Conservation (phyloP, 805 yeast species). For the Priceomyces melissophilus region DNA sequence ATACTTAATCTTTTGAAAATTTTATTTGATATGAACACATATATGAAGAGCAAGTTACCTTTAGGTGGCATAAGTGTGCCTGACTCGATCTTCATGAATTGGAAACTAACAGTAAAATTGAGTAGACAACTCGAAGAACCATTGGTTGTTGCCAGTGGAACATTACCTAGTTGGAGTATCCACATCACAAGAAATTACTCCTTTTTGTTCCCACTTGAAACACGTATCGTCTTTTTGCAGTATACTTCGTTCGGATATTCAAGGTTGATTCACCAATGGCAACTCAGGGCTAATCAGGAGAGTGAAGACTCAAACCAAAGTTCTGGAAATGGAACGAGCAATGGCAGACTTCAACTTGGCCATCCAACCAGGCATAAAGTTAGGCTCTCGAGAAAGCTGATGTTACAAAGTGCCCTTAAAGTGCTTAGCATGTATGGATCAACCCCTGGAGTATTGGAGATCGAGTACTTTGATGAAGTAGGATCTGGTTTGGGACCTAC, state of each 20-base stretch:
- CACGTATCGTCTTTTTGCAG: conserved; percentile 73
- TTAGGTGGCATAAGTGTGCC: conserved; percentile 17
- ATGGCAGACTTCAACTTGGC: conserved; percentile 53
- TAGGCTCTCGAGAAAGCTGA: conserved; percentile 63
- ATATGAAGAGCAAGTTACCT: conserved; percentile 15
- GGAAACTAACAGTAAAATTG: conserved; percentile 81
- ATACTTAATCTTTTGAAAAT: conserved; percentile 49
- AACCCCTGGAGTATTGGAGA: conserved; percentile 77
- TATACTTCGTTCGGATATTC: conserved; percentile 91
- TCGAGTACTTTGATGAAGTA: conserved; percentile 84
- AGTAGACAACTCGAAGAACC: conserved; percentile 89
- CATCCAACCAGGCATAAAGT: conserved; percentile 77
- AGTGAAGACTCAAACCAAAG: conserved; percentile 26
- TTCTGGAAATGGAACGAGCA: conserved; percentile 5
- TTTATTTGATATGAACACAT: conserved; percentile 39
- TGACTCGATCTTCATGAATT: conserved; percentile 53
- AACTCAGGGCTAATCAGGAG: conserved; percentile 40
- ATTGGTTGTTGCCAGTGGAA: conserved; percentile 78
- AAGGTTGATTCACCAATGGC: conserved; percentile 78
- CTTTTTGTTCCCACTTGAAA: conserved; percentile 79
- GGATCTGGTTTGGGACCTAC: conserved; percentile 99
- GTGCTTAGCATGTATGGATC: conserved; percentile 73
- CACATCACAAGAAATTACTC: conserved; percentile 71
- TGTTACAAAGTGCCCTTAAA: conserved; percentile 75
- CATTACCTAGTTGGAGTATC: conserved; percentile 82